Conservation (phyloP, 2,329 filamentous ascomycete genomes). For the Neonectria coccinea region DNA sequence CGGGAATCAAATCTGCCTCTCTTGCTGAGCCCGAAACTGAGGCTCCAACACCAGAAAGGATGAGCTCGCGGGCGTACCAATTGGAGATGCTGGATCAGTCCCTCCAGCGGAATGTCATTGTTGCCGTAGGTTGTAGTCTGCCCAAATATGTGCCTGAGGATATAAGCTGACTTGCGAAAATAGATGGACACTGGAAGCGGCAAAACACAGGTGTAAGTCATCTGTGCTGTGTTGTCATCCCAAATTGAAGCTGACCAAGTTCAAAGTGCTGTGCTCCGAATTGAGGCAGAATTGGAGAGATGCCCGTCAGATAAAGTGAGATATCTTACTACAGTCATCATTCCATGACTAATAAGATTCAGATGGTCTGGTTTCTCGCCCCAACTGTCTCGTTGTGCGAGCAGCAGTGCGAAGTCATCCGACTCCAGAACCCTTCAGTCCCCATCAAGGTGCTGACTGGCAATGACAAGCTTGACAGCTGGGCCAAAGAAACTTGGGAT, state of each 20-base stretch:
- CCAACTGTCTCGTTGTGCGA: slow-evolving; percentile 75
- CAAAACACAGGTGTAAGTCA: slow-evolving; percentile 79
- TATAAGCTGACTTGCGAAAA: slow-evolving; percentile 17
- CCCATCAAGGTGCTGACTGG: slow-evolving; percentile 74
- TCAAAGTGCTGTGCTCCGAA: slow-evolving; percentile 73
- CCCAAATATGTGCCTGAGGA: background rate
- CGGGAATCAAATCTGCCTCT: background rate
- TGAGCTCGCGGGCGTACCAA: slow-evolving; percentile 73
- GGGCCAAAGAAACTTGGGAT: slow-evolving; percentile 78
- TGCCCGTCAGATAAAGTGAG: slow-evolving; percentile 68
- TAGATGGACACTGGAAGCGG: slow-evolving; percentile 86
- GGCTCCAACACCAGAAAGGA: slow-evolving; percentile 38
- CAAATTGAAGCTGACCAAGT: slow-evolving; percentile 35
- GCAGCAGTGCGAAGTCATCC: slow-evolving; percentile 74
- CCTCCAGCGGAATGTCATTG: slow-evolving; percentile 76
- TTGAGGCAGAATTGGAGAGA: slow-evolving; percentile 71
- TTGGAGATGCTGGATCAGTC: slow-evolving; percentile 80
- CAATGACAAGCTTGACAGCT: slow-evolving; percentile 76
- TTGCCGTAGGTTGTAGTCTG: slow-evolving; percentile 64
- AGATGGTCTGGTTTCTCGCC: slow-evolving; percentile 79
- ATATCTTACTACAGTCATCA: slow-evolving; percentile 51
- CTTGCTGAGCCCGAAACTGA: slow-evolving; percentile 5
- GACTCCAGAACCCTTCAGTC: slow-evolving; percentile 68
- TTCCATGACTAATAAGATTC: slow-evolving; percentile 29
- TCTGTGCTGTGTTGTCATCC: slow-evolving; percentile 2